Evolutionary conservation across 148 eudicot species (phyloP).

Genomic region (Heliosperma pusillum): DNA sequence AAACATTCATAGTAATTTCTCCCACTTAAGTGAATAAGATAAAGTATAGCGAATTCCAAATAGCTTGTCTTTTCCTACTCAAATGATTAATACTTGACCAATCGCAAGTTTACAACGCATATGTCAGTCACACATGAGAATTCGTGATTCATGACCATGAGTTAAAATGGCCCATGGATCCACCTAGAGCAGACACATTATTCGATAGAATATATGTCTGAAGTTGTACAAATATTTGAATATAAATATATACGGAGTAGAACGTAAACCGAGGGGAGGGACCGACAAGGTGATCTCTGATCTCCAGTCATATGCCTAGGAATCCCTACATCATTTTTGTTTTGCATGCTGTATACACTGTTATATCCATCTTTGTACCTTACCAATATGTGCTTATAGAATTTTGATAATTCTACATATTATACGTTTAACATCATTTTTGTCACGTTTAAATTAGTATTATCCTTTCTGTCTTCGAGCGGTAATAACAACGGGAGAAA

Average conservation of each 20-base stretch:
- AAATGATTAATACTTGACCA: no score
- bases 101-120: no score
- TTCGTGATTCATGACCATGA: no score
- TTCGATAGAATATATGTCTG: slow-evolving; percentile 15
- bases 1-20: no score
- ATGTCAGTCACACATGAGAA: no score
- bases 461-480: slow-evolving; percentile 21
- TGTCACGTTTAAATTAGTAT: slow-evolving; percentile 23
- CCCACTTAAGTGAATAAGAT: no score
- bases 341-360: background rate
- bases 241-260: background rate
- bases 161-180: background rate
- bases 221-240: background rate
- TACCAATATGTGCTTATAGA: slow-evolving; percentile 11
- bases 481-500: slow-evolving; percentile 11
- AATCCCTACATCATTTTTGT: slow-evolving; percentile 23
- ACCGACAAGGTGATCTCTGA: slow-evolving; percentile 23
- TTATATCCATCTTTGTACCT: background rate
- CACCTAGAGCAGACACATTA: background rate
- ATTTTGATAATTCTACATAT: slow-evolving; percentile 16
- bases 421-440: slow-evolving; percentile 10
- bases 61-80: no score
- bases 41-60: no score
- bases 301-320: slow-evolving; percentile 27
- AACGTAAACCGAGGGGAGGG: slow-evolving; percentile 20